phyloP scores from a whole-genome alignment of 345 rosid genomes.

The Theobroma cacao region DNA sequence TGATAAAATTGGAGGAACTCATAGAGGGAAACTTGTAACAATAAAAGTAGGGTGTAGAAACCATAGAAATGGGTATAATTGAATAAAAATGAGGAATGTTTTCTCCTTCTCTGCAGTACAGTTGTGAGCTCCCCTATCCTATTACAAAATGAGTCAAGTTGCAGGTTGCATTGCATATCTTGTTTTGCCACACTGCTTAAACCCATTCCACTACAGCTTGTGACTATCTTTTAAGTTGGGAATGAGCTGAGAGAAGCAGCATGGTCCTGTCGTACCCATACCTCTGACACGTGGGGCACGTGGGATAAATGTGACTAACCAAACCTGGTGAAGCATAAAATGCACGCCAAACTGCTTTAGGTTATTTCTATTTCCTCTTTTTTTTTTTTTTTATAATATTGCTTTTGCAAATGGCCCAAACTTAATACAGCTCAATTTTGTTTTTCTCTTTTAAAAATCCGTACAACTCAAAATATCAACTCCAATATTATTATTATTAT shows the following conservation, averaged over 20 bases:
- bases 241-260: not conserved
- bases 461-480: too few species aligned
- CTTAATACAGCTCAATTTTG: too few species aligned
- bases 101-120: not conserved
- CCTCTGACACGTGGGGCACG: not conserved
- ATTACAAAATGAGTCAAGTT: not conserved
- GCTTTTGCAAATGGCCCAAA: not conserved
- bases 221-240: not conserved
- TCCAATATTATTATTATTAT: too few species aligned
- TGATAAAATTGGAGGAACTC: not conserved
- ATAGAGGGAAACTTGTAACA: not conserved
- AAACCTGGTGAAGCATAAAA: not conserved
- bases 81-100: slow-evolving; percentile 1
- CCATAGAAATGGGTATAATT: not conserved
- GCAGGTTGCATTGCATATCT: not conserved
- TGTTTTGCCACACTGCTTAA: not conserved
- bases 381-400: too few species aligned
- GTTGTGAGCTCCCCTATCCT: not conserved
- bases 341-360: not conserved
- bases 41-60: not conserved
- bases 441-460: too few species aligned
- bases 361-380: not conserved
- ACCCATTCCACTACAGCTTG: not conserved
- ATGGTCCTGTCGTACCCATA: not conserved
- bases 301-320: not conserved